phyloP scores from a whole-genome alignment of 805 yeast species.

The Lachancea quebecensis region DNA sequence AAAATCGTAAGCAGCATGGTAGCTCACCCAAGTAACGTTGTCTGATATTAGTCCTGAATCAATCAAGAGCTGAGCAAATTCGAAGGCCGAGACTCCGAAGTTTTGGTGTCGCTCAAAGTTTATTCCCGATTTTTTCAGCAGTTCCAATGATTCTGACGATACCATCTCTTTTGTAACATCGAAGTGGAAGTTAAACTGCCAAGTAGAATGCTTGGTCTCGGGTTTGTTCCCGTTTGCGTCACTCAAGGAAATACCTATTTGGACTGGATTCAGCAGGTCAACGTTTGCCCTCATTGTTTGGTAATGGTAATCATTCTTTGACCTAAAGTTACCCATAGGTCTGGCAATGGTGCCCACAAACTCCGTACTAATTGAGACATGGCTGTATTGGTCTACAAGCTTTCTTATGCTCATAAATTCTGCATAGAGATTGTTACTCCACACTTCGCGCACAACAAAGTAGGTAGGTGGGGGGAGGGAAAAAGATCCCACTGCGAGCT shows the following conservation, averaged over 20 bases:
- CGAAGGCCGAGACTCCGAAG: constrained; percentile 70
- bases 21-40: constrained; percentile 77
- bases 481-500: constrained; percentile 8
- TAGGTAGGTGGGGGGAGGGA: constrained; percentile 29
- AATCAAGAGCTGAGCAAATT: constrained; percentile 76
- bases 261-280: constrained; percentile 79
- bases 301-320: constrained; percentile 88
- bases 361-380: constrained; percentile 75
- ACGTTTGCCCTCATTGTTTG: constrained; percentile 91
- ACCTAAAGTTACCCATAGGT: constrained; percentile 88
- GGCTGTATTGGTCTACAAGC: constrained; percentile 46
- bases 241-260: constrained; percentile 71
- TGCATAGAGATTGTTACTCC: constrained; percentile 61
- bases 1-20: constrained; percentile 90
- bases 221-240: constrained; percentile 67
- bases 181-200: constrained; percentile 93
- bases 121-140: constrained; percentile 73
- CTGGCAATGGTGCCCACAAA: constrained; percentile 95
- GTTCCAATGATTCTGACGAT: constrained; percentile 74
- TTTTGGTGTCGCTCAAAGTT: constrained; percentile 69
- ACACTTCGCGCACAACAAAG: constrained; percentile 58
- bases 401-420: constrained; percentile 59
- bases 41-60: constrained; percentile 76
- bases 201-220: constrained; percentile 63
- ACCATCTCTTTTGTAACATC: constrained; percentile 76